Evolutionary conservation across 139 green algal species (phyloP), one percentile per base, ranked within the genome.

Genomic region (Helicosporidium sp.): DNA sequence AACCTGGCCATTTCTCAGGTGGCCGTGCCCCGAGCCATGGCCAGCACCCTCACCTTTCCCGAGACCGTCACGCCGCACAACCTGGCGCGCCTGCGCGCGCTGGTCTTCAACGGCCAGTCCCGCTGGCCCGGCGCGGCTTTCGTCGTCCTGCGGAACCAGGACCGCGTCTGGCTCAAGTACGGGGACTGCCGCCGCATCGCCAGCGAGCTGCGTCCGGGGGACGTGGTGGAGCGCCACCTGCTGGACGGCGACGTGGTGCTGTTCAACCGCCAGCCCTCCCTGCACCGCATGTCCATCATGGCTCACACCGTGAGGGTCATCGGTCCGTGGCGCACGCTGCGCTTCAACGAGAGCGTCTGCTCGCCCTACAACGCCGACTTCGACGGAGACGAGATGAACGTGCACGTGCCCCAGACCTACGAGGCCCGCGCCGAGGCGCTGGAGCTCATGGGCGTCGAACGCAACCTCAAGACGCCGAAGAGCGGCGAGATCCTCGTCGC

Each of bases 331-430:
- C 70, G 83, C 46, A 98, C 89, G 3, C 68, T 98, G 26, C 72
- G 89, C 26, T 95, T 98, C 78, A 98, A 98, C 68, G 86, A 96
- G 78, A 95, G 79, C 56, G 76, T 82, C 15, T 97, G 88, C 77
- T 74, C 65, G 22, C 88, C 88, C 24, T 98, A 95, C 79, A 98
- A 98, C 58, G 88, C 88, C 7, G 88, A 98, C 64, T 98, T 98
- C 67, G 88, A 98, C 64, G 88, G 88, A 8, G 88, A 98, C 51
- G 88, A 97, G 68, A 97, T 97, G 88, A 97, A 97, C 65, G 61
- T 97, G 59, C 88, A 96, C 60, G 74, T 93, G 51, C 87, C 87
- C 22, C 80, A 86, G 59, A 97, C 88, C 18, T 78, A 97, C 73
- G 88, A 97, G 64, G 88, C 88, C 8, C 66, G 87, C 22, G 71